phyloP scores from a whole-genome alignment of 2,329 filamentous ascomycete genomes.

The Amauroascus niger region DNA sequence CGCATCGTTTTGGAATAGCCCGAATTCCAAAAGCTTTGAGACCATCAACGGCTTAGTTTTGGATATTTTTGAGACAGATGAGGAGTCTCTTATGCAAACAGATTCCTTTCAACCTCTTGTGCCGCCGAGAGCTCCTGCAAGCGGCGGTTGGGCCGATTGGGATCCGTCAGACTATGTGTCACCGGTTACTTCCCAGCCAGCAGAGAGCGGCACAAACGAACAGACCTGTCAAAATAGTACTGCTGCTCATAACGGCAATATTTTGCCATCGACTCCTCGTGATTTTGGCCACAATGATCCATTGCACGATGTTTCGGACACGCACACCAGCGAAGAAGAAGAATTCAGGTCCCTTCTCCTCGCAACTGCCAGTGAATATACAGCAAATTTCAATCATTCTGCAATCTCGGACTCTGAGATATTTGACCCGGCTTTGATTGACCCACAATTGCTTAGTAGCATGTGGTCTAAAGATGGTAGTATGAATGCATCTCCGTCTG shows the following conservation, averaged over 20 bases:
- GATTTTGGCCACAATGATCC: not conserved
- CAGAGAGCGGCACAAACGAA: not conserved
- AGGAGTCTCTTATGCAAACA: slow-evolving; percentile 21
- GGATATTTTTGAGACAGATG: slow-evolving; percentile 30
- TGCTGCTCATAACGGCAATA: not conserved
- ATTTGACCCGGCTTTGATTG: slow-evolving; percentile 29
- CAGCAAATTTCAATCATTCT: slow-evolving; percentile 10
- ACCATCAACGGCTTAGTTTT: slow-evolving; percentile 30
- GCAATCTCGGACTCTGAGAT: slow-evolving; percentile 18
- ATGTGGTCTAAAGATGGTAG: slow-evolving; percentile 21
- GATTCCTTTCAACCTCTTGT: slow-evolving; percentile 26
- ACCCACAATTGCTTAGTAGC: slow-evolving; percentile 19
- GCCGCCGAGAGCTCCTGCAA: slow-evolving; percentile 19
- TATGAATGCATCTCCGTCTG: slow-evolving; percentile 1
- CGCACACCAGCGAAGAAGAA: not conserved
- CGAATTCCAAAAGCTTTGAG: slow-evolving; percentile 24
- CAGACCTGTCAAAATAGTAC: not conserved
- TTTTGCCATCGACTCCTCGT: not conserved
- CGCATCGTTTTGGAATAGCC: slow-evolving; percentile 20
- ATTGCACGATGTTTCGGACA: not conserved
- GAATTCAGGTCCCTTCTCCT: slow-evolving; percentile 27
- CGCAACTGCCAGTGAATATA: slow-evolving; percentile 10
- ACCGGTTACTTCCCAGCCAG: slow-evolving; percentile 13
- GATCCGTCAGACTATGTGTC: slow-evolving; percentile 30
- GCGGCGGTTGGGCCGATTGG: slow-evolving; percentile 32